A percentile compares a stretch with the other conserved stretches of the same genome.
These are phyloP conservation scores for Geotrichum candidum DNA, from an alignment of 1,139 yeast genomes.

Conservation along the genomic window DNA sequence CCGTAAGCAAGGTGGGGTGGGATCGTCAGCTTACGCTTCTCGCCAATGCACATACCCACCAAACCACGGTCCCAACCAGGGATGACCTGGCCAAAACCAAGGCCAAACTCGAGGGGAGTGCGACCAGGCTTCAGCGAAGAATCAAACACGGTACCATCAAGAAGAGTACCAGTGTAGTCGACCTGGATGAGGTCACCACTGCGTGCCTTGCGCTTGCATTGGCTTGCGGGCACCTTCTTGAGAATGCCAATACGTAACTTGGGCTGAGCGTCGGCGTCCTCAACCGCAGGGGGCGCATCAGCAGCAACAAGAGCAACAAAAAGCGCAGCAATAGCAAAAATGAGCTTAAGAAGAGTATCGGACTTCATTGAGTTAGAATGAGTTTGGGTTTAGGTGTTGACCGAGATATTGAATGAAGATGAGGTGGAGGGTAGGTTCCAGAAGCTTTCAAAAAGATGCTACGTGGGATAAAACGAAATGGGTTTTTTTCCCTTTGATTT, in stretches of 20 bases:
- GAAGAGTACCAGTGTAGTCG: constrained; percentile 68
- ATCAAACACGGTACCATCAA: constrained; percentile 67
- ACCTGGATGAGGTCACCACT: constrained; percentile 63
- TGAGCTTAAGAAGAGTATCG: constrained; percentile 4
- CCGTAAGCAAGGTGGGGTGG: constrained; percentile 81
- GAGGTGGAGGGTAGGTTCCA: not conserved
- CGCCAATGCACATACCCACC: constrained; percentile 78
- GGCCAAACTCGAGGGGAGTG: constrained; percentile 55
- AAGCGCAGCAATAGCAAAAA: constrained; percentile 18
- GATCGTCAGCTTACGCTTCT: constrained; percentile 67
- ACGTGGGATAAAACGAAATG: not conserved
- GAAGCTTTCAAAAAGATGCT: not conserved
- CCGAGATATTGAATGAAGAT: not conserved
- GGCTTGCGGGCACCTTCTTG: constrained; percentile 43
- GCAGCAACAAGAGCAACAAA: constrained; percentile 18
- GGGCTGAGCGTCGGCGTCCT: constrained; percentile 20
- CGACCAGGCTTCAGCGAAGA: constrained; percentile 58
- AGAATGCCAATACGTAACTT: constrained; percentile 35
- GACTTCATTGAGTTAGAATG: constrained; percentile 7
- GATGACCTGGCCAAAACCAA: constrained; percentile 76
- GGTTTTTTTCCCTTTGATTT: not conserved
- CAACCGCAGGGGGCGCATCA: constrained; percentile 20
- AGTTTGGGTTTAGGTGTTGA: not conserved
- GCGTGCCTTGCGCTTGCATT: constrained; percentile 52
- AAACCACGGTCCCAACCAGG: constrained; percentile 87